phyloP scores from a whole-genome alignment of 768 basidiomycete genomes.

The Russula sp. region DNA sequence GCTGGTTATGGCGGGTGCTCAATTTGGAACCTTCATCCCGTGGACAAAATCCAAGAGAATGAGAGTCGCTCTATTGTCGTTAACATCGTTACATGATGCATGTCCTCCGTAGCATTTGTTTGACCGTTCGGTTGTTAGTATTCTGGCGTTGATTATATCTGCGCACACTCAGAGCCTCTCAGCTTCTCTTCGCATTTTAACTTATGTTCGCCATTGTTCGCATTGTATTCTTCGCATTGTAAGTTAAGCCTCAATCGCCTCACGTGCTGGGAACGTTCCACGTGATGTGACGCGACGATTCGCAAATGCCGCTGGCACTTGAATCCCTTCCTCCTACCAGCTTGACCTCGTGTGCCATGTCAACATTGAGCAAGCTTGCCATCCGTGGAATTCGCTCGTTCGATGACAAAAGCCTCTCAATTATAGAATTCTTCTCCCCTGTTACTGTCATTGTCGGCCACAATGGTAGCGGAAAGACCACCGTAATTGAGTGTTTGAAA shows the following conservation, averaged over 20 bases:
- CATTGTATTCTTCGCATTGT: too few relatives aligned
- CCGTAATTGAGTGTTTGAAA: constrained; percentile 98
- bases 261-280: neutral
- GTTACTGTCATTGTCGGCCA: constrained; percentile 98
- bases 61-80: too few relatives aligned
- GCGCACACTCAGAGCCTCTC: too few relatives aligned
- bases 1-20: too few relatives aligned
- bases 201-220: too few relatives aligned
- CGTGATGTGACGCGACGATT: constrained; percentile 13
- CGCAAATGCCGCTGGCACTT: neutral
- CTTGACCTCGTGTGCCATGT: constrained; percentile 40
- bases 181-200: too few relatives aligned
- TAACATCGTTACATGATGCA: too few relatives aligned
- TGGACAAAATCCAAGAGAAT: too few relatives aligned
- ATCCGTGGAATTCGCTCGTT: constrained; percentile 93
- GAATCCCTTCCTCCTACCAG: neutral
- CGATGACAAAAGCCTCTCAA: constrained; percentile 87
- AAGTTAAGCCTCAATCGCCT: neutral
- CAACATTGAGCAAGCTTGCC: constrained; percentile 84
- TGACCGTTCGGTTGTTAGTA: too few relatives aligned
- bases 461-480: constrained; percentile 98
- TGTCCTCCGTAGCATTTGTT: too few relatives aligned
- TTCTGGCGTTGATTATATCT: too few relatives aligned
- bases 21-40: too few relatives aligned
- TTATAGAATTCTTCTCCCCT: constrained; percentile 96